Evolutionary conservation across 1,284 basidiomycete genomes (phyloP), one percentile per base, ranked within the genome.

Genomic region (Tylopilus microsporus): DNA sequence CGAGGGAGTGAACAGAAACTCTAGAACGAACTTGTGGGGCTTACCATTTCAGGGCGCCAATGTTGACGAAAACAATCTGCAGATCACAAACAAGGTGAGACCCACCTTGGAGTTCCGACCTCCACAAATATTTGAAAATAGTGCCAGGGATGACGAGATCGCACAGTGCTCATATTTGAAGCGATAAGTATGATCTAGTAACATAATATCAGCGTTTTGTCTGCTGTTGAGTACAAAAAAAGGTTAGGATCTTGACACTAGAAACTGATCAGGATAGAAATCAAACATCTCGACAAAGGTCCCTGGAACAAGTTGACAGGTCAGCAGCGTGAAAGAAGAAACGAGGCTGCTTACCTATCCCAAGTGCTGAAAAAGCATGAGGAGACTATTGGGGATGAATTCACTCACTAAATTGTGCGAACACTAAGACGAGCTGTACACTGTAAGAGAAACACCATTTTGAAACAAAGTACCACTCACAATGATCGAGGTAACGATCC

Each of bases 41-140:
- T 6, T 30, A 56, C 58, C 61, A 63, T 9, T 61, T 63, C 36
- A 63, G 36, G 9, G 46, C 56, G 19, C 61, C 61, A 61, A 60
- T 60, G 19, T 63, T 64, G 48, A 62, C 30, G 10, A 62, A 64
- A 2, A 64, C 49, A 10, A 64, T 21, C 0, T 61, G 59, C 1
- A 64, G 4, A 57, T 5, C n/a, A n/a, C n/a, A n/a, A n/a, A n/a
- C n/a, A n/a, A n/a, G n/a, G 7, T 45, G 41, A 25, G 53, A 52
- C n/a, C 53, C 37, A 11, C 47, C 19, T 7, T 52, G 48, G 19
- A 64, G 48, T 18, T 57, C 63, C 1, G 63, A 64, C 18, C 21
- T 30, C 63, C 60, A 64, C 30, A 64, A 10, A 15, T 58, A 32
- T 52, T 25, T 25, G 25, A 25, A 25, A 25, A 25, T 25, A 25